Evolutionary conservation across 2,329 filamentous ascomycete species (phyloP), one percentile per base, ranked within the genome.

Genomic region (Fusarium nelsonii): DNA sequence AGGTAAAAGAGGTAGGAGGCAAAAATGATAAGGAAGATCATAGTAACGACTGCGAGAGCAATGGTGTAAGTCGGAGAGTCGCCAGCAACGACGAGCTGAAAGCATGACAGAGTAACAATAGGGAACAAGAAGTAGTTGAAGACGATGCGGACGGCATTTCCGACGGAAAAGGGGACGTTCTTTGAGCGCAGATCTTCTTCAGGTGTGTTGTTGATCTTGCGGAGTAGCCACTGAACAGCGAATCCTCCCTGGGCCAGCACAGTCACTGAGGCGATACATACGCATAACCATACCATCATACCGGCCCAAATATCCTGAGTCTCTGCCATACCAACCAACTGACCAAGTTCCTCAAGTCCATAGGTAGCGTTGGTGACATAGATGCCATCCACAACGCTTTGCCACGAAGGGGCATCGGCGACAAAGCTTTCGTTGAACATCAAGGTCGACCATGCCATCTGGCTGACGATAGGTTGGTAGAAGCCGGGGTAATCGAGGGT

Each of bases 401-500:
- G 84, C 66, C 87, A 90, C 8, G 91, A 88, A 32, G 86, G 82
- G 14, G 87, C 87, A 36, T 90, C 82, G 74, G 88, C 91, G 63
- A 97, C 90, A 73, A 97, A 92, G 79, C 91, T 97, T 70, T 96
- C 84, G 77, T 97, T 97, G 83, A 98, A 98, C 85, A 98, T 91
- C 63, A 99, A 87, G 7, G 89, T 82, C 1, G 95, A 96, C 96
- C 96, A 99, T 39, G 91, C 89, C 15, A 87, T 91, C 78, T 95
- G 92, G 78, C 94, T 97, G 59, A 95, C 88, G 9, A 93, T 91
- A 6, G 96, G 96, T 77, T 97, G 95, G 77, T 94, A 99, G 77
- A 92, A 99, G 12, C 96, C 96, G 1, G 96, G 96, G 75, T 98
- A 99, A 71, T 91, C 89, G 68, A 99, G 84, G 9, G 91, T 93